Evolutionary conservation across 2,329 filamentous ascomycete genomes (phyloP).

Genomic region (Microdochium nivale): DNA sequence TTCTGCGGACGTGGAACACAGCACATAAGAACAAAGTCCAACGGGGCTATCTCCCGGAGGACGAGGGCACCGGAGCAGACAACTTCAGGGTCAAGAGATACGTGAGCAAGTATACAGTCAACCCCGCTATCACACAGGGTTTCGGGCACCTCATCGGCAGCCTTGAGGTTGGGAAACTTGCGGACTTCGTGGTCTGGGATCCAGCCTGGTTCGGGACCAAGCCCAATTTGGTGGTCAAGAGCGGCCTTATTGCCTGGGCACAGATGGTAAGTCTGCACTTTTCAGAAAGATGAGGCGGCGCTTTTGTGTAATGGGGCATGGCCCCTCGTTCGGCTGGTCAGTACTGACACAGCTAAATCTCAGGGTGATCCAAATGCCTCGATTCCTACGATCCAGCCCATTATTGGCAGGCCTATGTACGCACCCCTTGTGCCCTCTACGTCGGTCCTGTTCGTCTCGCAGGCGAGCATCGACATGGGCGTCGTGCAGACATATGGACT

Average conservation of each 20-base stretch:
- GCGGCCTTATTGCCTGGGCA: slow-evolving; percentile 72
- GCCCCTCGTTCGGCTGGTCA: background rate
- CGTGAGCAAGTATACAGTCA: slow-evolving; percentile 92
- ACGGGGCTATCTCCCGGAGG: slow-evolving; percentile 67
- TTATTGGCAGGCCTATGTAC: slow-evolving; percentile 82
- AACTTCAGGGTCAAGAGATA: slow-evolving; percentile 92
- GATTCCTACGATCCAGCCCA: slow-evolving; percentile 80
- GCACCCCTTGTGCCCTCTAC: slow-evolving; percentile 62
- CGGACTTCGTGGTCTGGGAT: slow-evolving; percentile 83
- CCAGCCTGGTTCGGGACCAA: slow-evolving; percentile 82
- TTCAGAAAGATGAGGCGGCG: background rate
- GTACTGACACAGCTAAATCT: background rate
- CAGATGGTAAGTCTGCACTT: slow-evolving; percentile 59
- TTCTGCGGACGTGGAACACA: slow-evolving; percentile 91
- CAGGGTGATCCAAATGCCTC: slow-evolving; percentile 74
- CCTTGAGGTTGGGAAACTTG: slow-evolving; percentile 80
- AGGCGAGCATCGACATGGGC: slow-evolving; percentile 59
- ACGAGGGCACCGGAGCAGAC: slow-evolving; percentile 70
- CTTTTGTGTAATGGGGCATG: background rate
- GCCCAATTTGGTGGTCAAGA: slow-evolving; percentile 74
- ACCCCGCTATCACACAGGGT: slow-evolving; percentile 84
- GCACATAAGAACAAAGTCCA: slow-evolving; percentile 95
- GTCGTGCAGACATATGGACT: slow-evolving; percentile 64
- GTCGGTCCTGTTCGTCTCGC: slow-evolving; percentile 76
- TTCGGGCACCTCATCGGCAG: slow-evolving; percentile 83